These are phyloP conservation scores for Nannochloris sp. DNA, from an alignment of 139 green algal species.

Conservation along the genomic window DNA sequence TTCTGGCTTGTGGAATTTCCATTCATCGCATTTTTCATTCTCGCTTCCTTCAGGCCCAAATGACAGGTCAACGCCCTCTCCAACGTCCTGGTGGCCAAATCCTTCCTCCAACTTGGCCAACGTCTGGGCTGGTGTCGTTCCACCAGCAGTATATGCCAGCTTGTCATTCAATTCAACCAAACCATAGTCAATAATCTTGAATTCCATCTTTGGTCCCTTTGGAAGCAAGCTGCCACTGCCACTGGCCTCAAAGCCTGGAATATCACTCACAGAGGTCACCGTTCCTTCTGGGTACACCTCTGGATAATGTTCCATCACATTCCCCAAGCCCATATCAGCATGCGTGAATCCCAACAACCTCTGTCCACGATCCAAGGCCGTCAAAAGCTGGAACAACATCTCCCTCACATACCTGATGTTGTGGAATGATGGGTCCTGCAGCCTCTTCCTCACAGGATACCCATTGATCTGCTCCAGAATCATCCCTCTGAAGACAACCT, in stretches of 20 bases:
- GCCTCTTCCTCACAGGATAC: slow-evolving; percentile 11
- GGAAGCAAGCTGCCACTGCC: slow-evolving; percentile 13
- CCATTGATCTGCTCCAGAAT: slow-evolving; percentile 26
- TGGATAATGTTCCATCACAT: slow-evolving; percentile 36
- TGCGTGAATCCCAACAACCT: slow-evolving; percentile 29
- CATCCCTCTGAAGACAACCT: slow-evolving; percentile 12
- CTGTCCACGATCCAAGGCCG: slow-evolving; percentile 24
- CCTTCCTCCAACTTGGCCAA: slow-evolving; percentile 14
- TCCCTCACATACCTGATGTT: slow-evolving; percentile 33
- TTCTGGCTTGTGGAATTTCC: background rate
- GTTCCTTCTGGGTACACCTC: slow-evolving; percentile 1
- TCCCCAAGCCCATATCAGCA: slow-evolving; percentile 29
- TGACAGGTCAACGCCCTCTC: background rate
- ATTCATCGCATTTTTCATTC: background rate
- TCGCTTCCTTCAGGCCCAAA: background rate
- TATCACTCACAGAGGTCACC: background rate
- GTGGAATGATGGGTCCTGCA: slow-evolving; percentile 21
- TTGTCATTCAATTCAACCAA: slow-evolving; percentile 14
- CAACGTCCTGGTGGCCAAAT: background rate
- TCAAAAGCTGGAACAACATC: slow-evolving; percentile 34
- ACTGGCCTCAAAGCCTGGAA: background rate
- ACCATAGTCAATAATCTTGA: slow-evolving; percentile 35
- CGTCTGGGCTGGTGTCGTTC: slow-evolving; percentile 1
- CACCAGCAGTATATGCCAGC: slow-evolving; percentile 11
- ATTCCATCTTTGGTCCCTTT: slow-evolving; percentile 22